Percentiles rank a stretch among this genome's conserved stretches.
phyloP scores from a whole-genome alignment of 192 early-diverging fungal species.

The Lobosporangium transversale region DNA sequence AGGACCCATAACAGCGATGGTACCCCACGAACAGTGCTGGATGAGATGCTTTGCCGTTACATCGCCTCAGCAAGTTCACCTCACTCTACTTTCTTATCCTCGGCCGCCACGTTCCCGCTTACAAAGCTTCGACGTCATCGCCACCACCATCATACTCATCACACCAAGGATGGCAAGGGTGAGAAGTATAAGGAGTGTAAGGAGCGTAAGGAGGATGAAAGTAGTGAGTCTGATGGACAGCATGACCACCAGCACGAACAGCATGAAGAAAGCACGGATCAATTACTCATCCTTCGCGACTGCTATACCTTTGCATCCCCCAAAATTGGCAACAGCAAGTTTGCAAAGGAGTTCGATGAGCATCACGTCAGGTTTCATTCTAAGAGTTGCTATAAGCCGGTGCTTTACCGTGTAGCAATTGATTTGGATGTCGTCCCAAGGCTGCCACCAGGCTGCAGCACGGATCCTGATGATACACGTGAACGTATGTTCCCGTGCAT shows the following conservation, averaged over 20 bases:
- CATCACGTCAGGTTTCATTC: slow-evolving; percentile 20
- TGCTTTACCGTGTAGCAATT: slow-evolving; percentile 57
- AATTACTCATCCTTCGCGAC: slow-evolving; percentile 48
- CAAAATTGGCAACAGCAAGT: slow-evolving; percentile 55
- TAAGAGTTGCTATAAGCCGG: not conserved
- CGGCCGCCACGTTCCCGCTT: not conserved
- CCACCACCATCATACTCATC: not conserved
- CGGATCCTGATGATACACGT: slow-evolving; percentile 9
- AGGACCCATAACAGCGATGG: slow-evolving; percentile 15
- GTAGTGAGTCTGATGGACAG: no score
- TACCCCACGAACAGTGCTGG: slow-evolving; percentile 15
- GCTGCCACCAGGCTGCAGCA: slow-evolving; percentile 53
- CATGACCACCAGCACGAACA: not conserved
- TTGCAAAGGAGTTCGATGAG: slow-evolving; percentile 57
- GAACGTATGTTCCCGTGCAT: slow-evolving; percentile 28
- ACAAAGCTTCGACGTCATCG: not conserved
- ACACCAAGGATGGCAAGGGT: not conserved
- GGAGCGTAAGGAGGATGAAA: no score
- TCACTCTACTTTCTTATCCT: no score
- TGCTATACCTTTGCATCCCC: slow-evolving; percentile 58
- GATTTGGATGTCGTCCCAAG: slow-evolving; percentile 56
- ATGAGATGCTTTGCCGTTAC: slow-evolving; percentile 35
- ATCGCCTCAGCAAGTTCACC: not conserved
- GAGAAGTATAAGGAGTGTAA: not conserved
- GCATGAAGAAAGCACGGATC: not conserved